Evolutionary conservation across 148 eudicot species (phyloP), one percentile per base, ranked within the genome.

Genomic region (Hydrangea macrophylla): DNA sequence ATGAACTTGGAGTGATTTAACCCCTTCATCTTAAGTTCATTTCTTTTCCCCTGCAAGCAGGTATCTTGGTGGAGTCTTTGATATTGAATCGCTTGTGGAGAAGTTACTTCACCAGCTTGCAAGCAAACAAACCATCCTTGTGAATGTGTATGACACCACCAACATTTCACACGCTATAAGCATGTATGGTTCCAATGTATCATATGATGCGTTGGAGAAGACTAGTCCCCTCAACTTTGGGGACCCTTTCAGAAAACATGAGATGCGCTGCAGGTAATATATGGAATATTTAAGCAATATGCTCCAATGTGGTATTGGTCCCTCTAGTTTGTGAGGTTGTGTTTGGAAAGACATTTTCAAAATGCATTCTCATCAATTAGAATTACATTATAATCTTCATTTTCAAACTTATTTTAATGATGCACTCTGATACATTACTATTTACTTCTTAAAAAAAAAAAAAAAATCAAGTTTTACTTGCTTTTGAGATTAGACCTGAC

Each of bases 81-180:
- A 94, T 77, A 80, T 94, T 53, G 97, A 90, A 75, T 94, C 98
- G 18, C 84, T 94, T 27, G 98, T 94, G 44, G 98, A 94, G 76
- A 94, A 94, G 80, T 80, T 94, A 55, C 97, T 94, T 78, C 92
- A 90, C 13, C 98, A 94, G 82, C 97, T 94, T 58, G 92, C 98
- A 37, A 90, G 98, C 89, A 90, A 90, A 73, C 97, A 90, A 67
- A 86, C 85, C 22, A 94, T 94, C 67, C 86, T 88, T 33, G 98
- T 94, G 37, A 88, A 90, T 77, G 98, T 94, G 60, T 94, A 79
- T 70, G 98, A 94, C 68, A 83, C 82, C 30, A 94, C 92, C 40
- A 88, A 94, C 76, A 30, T 40, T 60, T 82, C 92, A 0, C 54
- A 76, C 39, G 92, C 96, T n/a, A 90, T 94, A 67, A 90, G 98